Evolutionary conservation across 2,329 filamentous ascomycete species (phyloP).

Genomic region (Epichloe gansuensis): DNA sequence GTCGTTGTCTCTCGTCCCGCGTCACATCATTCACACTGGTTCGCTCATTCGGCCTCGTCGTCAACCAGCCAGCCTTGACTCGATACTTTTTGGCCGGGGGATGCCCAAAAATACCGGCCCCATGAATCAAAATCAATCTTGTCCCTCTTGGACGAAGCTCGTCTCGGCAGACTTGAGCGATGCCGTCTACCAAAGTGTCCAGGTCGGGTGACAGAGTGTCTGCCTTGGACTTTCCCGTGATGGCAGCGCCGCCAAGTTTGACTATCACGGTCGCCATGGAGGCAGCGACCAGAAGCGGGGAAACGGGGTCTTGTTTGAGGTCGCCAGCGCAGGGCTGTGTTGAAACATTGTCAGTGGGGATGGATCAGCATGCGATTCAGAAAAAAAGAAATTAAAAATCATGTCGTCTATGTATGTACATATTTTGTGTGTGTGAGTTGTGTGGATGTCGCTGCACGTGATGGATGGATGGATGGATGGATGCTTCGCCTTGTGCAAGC

Average conservation of each 20-base stretch:
- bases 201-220: not conserved
- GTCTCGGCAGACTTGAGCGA: not conserved
- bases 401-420: no score
- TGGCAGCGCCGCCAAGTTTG: constrained; percentile 4
- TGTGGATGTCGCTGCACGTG: no score
- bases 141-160: not conserved
- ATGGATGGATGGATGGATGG: no score
- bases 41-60: not conserved
- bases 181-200: not conserved
- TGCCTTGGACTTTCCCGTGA: constrained; percentile 2
- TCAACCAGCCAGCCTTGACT: constrained; percentile 1
- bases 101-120: constrained; percentile 3
- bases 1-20: not conserved
- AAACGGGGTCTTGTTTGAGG: no score
- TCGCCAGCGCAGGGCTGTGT: no score
- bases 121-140: constrained; percentile 1
- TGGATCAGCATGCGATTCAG: not conserved
- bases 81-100: constrained; percentile 2
- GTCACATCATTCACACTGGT: not conserved
- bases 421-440: no score
- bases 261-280: constrained; percentile 1
- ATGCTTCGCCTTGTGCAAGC: no score
- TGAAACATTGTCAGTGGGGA: not conserved
- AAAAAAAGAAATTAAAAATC: no score
- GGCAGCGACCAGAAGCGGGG: no score